phyloP scores from a whole-genome alignment of 495 filamentous ascomycete genomes.

The Neurospora cerealis region DNA sequence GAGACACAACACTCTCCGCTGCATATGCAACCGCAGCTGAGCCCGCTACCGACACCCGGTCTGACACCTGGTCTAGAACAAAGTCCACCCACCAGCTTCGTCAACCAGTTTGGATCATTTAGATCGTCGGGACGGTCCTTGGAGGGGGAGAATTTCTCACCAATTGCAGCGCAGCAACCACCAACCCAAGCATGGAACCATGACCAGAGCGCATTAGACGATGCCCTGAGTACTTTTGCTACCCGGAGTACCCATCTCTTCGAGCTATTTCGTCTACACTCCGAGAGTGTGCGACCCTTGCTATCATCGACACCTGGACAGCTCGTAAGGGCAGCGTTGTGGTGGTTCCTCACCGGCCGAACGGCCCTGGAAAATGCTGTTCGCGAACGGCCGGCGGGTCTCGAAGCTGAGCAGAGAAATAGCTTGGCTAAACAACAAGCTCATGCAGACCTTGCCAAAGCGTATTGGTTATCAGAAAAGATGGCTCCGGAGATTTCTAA shows the following conservation, averaged over 20 bases:
- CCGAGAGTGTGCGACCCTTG: constrained; percentile 58
- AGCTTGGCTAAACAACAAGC: constrained; percentile 51
- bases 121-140: constrained; percentile 16
- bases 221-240: constrained; percentile 58
- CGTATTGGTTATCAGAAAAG: constrained; percentile 67
- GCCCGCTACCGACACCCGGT: background rate
- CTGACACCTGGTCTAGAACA: background rate
- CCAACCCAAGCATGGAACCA: background rate
- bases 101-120: constrained; percentile 14
- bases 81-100: constrained; percentile 11
- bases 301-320: constrained; percentile 47
- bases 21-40: background rate
- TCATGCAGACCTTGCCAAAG: constrained; percentile 70
- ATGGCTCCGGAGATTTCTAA: constrained; percentile 47
- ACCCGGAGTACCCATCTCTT: constrained; percentile 54
- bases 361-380: constrained; percentile 60
- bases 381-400: constrained; percentile 45
- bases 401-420: constrained; percentile 28
- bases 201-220: constrained; percentile 27
- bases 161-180: background rate
- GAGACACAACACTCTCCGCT: background rate
- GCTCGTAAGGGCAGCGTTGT: constrained; percentile 60
- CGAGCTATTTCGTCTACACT: constrained; percentile 58
- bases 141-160: constrained; percentile 11
- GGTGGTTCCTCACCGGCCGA: constrained; percentile 84